These are phyloP conservation scores for Metroxylon sagu DNA, from an alignment of 176 grass and related monocot genomes.

Conservation along the genomic window DNA sequence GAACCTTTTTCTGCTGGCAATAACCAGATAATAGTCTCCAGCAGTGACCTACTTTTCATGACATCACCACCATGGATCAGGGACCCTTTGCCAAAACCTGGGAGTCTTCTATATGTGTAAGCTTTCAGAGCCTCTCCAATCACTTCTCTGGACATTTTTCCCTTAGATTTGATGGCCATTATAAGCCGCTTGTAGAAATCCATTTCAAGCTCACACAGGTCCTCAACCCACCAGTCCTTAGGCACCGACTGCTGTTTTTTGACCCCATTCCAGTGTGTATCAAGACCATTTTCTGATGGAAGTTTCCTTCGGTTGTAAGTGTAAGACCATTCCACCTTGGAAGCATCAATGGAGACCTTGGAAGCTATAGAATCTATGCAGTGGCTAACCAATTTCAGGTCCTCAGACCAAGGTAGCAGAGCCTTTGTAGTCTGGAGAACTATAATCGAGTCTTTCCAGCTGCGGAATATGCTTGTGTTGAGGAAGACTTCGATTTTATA, in stretches of 20 bases:
- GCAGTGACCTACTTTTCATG: slow-evolving; percentile 49
- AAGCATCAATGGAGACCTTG: slow-evolving; percentile 67
- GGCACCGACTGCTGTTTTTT: slow-evolving; percentile 61
- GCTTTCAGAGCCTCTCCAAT: slow-evolving; percentile 86
- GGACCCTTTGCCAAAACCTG: slow-evolving; percentile 59
- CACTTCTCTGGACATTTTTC: slow-evolving; percentile 42
- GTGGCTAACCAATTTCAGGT: slow-evolving; percentile 73
- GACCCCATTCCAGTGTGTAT: slow-evolving; percentile 62
- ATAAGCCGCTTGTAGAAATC: slow-evolving; percentile 74
- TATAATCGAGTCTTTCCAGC: slow-evolving; percentile 97
- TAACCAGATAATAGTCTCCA: slow-evolving; percentile 76
- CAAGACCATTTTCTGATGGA: slow-evolving; percentile 45
- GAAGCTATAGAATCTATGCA: slow-evolving; percentile 93
- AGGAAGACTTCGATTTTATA: slow-evolving; percentile 95
- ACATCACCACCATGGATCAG: slow-evolving; percentile 54
- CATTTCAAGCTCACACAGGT: slow-evolving; percentile 69
- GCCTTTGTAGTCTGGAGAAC: slow-evolving; percentile 82
- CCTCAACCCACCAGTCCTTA: slow-evolving; percentile 96
- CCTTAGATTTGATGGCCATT: slow-evolving; percentile 59
- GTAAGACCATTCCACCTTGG: slow-evolving; percentile 91
- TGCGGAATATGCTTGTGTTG: slow-evolving; percentile 62
- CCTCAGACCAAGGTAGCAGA: slow-evolving; percentile 81
- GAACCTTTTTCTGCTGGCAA: slow-evolving; percentile 77
- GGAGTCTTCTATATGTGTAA: slow-evolving; percentile 81
- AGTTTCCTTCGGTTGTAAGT: slow-evolving; percentile 86